Conservation (phyloP, 352 stramenopile genomes). For the Phytophthora colocasiae region DNA sequence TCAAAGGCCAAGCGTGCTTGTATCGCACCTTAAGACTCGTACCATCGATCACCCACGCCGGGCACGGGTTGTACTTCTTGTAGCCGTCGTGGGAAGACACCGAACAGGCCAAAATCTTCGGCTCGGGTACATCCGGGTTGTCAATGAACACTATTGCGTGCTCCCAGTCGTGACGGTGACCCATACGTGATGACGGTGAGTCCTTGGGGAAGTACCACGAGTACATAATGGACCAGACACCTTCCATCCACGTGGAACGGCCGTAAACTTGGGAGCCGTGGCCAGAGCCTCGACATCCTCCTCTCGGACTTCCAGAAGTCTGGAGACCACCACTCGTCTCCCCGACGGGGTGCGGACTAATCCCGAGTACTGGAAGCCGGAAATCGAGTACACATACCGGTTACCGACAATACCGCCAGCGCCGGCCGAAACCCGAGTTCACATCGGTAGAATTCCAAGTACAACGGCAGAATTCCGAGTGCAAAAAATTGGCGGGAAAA, state of each 20-base stretch:
- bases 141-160: conserved; percentile 14
- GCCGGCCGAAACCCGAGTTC: no score
- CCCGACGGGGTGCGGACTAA: no score
- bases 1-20: conserved; percentile 1
- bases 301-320: neutral
- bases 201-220: conserved; percentile 13
- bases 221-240: conserved; percentile 9
- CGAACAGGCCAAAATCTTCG: conserved; percentile 7
- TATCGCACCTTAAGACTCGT: conserved; percentile 10
- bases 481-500: no score
- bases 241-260: conserved; percentile 10
- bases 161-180: conserved; percentile 13
- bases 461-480: no score
- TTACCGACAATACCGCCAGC: no score
- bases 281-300: conserved; percentile 7
- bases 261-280: conserved; percentile 9
- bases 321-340: conserved; percentile 7
- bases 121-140: neutral
- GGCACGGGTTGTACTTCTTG: conserved; percentile 13
- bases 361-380: no score
- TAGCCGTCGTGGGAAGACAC: conserved; percentile 10
- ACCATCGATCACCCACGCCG: neutral
- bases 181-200: conserved; percentile 4
- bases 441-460: no score
- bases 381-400: no score